Conservation (phyloP, 257 asterid genomes). For the Solanum chmielewskii region DNA sequence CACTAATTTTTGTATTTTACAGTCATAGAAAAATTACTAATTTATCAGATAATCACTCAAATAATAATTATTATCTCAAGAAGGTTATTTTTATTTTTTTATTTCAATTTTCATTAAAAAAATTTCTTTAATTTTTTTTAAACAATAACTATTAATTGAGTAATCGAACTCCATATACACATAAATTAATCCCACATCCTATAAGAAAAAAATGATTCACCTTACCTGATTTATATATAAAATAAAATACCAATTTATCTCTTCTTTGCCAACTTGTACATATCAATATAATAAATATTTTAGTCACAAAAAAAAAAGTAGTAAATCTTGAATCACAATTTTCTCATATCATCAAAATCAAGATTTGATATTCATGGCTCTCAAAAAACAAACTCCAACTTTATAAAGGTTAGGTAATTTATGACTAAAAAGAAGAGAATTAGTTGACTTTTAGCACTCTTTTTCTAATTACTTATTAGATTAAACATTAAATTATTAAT, state of each 20-base stretch:
- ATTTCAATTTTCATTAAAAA: not conserved
- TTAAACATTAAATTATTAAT: not conserved
- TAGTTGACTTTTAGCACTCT: conserved; percentile 7
- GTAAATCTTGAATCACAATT: conserved; percentile 1
- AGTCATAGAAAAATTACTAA: conserved; percentile 13
- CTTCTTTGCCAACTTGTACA: not conserved
- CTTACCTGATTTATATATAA: conserved; percentile 16
- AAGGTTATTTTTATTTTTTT: not conserved
- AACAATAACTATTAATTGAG: not conserved
- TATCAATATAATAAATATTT: not conserved
- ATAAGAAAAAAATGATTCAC: conserved; percentile 11
- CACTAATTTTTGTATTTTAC: not conserved
- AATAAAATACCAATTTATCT: conserved; percentile 9
- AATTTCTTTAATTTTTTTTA: not conserved
- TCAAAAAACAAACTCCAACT: not conserved
- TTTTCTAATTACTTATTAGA: not conserved
- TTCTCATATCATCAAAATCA: conserved; percentile 5
- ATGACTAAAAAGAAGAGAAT: not conserved
- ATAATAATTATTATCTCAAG: not conserved
- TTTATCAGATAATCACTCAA: not conserved
- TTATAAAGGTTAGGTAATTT: not conserved
- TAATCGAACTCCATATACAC: not conserved
- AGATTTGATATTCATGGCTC: not conserved
- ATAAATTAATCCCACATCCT: not conserved
- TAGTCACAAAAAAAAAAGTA: not conserved